These are phyloP conservation scores for Paraphaeosphaeria sporulosa DNA, from an alignment of 2,329 filamentous ascomycete species.

Conservation along the genomic window DNA sequence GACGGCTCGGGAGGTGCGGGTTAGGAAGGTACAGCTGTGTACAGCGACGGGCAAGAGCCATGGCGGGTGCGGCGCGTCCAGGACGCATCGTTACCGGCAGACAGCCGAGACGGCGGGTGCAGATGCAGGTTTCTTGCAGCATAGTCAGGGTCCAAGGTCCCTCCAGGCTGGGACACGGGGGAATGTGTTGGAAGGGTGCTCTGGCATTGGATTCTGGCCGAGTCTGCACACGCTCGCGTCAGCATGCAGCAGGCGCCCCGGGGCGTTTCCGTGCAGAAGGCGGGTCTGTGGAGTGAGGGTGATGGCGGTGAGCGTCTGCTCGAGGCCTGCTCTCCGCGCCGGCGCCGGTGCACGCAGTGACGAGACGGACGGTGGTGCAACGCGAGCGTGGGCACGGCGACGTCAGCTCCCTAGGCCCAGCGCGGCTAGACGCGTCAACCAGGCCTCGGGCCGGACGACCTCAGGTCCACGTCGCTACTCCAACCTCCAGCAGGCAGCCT, in stretches of 20 bases:
- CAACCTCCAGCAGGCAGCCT: constrained; percentile 2
- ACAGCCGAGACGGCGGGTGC: constrained; percentile 1
- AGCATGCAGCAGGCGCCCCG: no score
- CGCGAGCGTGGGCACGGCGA: background rate
- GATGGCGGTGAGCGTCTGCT: background rate
- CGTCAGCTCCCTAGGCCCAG: background rate
- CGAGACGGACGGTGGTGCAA: background rate
- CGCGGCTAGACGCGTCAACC: background rate
- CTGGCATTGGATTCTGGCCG: background rate
- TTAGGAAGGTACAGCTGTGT: background rate
- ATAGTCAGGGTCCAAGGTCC: background rate
- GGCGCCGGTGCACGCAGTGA: background rate
- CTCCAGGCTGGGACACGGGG: background rate
- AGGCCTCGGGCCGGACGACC: background rate
- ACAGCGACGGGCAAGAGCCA: background rate
- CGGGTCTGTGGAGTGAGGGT: background rate
- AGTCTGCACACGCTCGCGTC: no score
- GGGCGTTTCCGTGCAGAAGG: background rate
- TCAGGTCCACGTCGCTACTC: constrained; percentile 2
- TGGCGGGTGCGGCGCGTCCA: constrained; percentile 2
- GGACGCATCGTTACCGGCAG: constrained; percentile 5
- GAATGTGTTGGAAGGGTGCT: constrained; percentile 5
- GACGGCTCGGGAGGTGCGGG: background rate
- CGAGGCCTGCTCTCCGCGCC: background rate
- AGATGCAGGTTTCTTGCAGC: constrained; percentile 4